Conservation (phyloP, 768 basidiomycete genomes). For the Auriculariales sp. region DNA sequence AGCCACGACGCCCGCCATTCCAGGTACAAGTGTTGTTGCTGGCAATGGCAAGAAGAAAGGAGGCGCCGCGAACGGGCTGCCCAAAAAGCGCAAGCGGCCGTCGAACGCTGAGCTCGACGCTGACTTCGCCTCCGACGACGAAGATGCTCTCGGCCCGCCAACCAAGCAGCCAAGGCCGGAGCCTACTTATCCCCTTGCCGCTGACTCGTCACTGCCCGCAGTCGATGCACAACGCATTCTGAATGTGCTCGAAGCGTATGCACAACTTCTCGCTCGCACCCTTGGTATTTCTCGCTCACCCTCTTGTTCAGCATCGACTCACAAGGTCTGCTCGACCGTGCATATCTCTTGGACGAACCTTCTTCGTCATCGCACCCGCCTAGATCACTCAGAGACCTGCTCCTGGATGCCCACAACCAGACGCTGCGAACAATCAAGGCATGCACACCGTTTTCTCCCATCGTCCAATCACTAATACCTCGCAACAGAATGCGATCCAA, state of each 20-base stretch:
- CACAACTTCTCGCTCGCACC: constrained; percentile 6
- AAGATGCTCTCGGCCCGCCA: constrained; percentile 31
- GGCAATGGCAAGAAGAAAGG: background rate
- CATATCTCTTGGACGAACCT: constrained; percentile 37
- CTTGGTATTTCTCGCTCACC: background rate
- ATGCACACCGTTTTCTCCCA: constrained; percentile 15
- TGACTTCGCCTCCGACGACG: constrained; percentile 12
- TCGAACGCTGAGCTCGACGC: constrained; percentile 6
- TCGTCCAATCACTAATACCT: constrained; percentile 5
- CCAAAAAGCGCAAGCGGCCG: constrained; percentile 59
- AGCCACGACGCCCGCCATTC: too few relatives aligned
- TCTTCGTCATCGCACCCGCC: constrained; percentile 25
- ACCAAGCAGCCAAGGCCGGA: constrained; percentile 36
- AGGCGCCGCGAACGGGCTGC: constrained; percentile 15
- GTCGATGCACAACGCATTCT: constrained; percentile 39
- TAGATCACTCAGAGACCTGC: constrained; percentile 39
- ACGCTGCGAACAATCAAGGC: constrained; percentile 37
- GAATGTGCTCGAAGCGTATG: constrained; percentile 43
- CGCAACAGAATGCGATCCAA: constrained; percentile 41
- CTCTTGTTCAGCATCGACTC: constrained; percentile 39
- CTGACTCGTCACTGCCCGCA: constrained; percentile 31
- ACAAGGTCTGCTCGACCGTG: constrained; percentile 68
- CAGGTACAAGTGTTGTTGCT: too few relatives aligned
- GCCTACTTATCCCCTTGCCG: constrained; percentile 22
- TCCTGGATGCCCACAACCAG: constrained; percentile 37